Percentiles rank a stretch among this genome's conserved stretches.
Conservation (phyloP, 805 yeast species). For the Yueomyces sp. region DNA sequence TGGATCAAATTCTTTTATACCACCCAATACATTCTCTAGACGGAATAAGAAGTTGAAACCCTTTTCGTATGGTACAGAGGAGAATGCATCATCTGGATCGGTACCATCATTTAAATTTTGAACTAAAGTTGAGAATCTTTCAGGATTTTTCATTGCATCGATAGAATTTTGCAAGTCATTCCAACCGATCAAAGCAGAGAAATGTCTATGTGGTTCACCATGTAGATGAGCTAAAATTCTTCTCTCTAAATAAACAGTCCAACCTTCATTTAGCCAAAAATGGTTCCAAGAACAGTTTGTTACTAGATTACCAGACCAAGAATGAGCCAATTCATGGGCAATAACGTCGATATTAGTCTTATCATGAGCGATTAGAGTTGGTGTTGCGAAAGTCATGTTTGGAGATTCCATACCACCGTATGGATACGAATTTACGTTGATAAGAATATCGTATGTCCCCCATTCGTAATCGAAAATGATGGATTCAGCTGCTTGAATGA, state of each 20-base stretch:
- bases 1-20: conserved; percentile 53
- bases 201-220: conserved; percentile 68
- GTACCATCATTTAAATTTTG: conserved; percentile 55
- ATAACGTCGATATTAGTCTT: conserved; percentile 77
- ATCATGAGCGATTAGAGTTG: conserved; percentile 76
- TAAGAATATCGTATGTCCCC: conserved; percentile 68
- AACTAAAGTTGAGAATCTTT: conserved; percentile 48
- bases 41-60: conserved; percentile 71
- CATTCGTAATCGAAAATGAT: conserved; percentile 68
- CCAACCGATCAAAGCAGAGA: conserved; percentile 83
- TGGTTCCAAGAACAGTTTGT: conserved; percentile 89
- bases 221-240: conserved; percentile 67
- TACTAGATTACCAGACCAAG: conserved; percentile 86
- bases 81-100: conserved; percentile 85
- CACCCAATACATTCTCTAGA: conserved; percentile 59
- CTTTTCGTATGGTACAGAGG: conserved; percentile 82
- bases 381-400: conserved; percentile 81
- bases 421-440: conserved; percentile 66
- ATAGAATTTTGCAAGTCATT: conserved; percentile 58
- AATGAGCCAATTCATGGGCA: conserved; percentile 88
- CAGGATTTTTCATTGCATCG: conserved; percentile 43
- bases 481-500: conserved; percentile 64
- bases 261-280: conserved; percentile 91
- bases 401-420: conserved; percentile 96
- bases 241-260: conserved; percentile 89